Percentiles rank a stretch among this genome's conserved stretches.
Evolutionary conservation across 192 early-diverging fungal genomes (phyloP).

Genomic region (Podila minutissima): DNA sequence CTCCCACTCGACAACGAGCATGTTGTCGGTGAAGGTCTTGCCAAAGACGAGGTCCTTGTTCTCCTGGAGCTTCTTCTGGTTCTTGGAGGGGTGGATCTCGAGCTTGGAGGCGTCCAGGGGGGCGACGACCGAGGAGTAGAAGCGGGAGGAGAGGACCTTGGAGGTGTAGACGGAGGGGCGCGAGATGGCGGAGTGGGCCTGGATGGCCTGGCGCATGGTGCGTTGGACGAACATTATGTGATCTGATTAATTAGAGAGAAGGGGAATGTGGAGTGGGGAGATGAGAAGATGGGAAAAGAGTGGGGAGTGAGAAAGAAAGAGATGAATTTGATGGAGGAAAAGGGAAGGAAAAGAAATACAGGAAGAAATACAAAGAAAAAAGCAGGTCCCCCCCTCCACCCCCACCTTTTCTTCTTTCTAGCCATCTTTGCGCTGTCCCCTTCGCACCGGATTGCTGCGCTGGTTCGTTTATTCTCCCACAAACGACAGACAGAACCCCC

Average conservation of each 20-base stretch:
- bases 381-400: not conserved
- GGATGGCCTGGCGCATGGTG: conserved; percentile 41
- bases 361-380: conserved; percentile 1
- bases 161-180: conserved; percentile 17
- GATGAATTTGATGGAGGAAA: conserved; percentile 3
- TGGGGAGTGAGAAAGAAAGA: not conserved
- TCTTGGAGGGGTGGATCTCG: conserved; percentile 41
- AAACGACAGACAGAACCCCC: not conserved
- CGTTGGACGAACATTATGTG: conserved; percentile 44
- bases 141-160: conserved; percentile 37
- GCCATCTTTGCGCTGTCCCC: not conserved
- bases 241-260: not conserved
- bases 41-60: conserved; percentile 86
- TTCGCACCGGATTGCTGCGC: conserved; percentile 4
- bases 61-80: conserved; percentile 66
- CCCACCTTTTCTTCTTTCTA: too few species aligned
- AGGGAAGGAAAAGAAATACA: not conserved
- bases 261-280: not conserved
- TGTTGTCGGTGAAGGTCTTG: conserved; percentile 93
- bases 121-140: conserved; percentile 20
- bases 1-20: conserved; percentile 90
- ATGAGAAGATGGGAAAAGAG: conserved; percentile 1
- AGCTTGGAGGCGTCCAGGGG: conserved; percentile 50
- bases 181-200: conserved; percentile 30
- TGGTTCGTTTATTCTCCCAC: conserved; percentile 1